phyloP scores from a whole-genome alignment of 2,329 filamentous ascomycete species.

The Coleophoma crateriformis region DNA sequence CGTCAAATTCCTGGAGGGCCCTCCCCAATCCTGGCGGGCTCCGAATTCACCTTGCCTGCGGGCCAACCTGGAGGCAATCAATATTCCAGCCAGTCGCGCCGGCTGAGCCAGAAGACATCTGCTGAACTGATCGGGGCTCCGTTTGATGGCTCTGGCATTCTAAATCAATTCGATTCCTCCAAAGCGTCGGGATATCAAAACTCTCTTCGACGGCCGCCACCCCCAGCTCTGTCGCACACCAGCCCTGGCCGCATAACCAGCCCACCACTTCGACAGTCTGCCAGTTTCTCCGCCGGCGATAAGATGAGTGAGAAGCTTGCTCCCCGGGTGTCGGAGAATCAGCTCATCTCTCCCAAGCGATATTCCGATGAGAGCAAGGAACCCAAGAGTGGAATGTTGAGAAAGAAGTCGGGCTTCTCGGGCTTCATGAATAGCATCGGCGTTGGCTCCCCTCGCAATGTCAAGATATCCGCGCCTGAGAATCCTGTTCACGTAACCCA shows the following conservation, averaged over 20 bases:
- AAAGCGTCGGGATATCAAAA: constrained; percentile 26
- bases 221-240: constrained; percentile 42
- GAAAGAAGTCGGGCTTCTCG: constrained; percentile 86
- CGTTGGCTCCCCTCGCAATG: constrained; percentile 80
- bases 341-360: constrained; percentile 56
- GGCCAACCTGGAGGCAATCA: constrained; percentile 21
- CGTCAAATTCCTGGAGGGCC: constrained; percentile 19
- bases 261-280: constrained; percentile 58
- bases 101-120: constrained; percentile 39
- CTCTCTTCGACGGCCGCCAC: constrained; percentile 32
- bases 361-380: constrained; percentile 74
- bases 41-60: constrained; percentile 17
- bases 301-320: constrained; percentile 43
- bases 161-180: constrained; percentile 51
- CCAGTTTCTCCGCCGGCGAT: constrained; percentile 54
- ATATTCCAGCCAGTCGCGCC: constrained; percentile 30
- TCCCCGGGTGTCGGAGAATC: constrained; percentile 36
- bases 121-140: constrained; percentile 61
- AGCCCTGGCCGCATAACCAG: constrained; percentile 48
- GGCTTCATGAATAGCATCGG: constrained; percentile 77
- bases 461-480: constrained; percentile 93
- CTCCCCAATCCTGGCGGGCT: constrained; percentile 21
- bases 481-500: constrained; percentile 98
- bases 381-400: constrained; percentile 52
- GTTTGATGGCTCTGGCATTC: constrained; percentile 58